These are phyloP conservation scores for Choiromyces venosus DNA, from an alignment of 495 filamentous ascomycete genomes.

Conservation along the genomic window DNA sequence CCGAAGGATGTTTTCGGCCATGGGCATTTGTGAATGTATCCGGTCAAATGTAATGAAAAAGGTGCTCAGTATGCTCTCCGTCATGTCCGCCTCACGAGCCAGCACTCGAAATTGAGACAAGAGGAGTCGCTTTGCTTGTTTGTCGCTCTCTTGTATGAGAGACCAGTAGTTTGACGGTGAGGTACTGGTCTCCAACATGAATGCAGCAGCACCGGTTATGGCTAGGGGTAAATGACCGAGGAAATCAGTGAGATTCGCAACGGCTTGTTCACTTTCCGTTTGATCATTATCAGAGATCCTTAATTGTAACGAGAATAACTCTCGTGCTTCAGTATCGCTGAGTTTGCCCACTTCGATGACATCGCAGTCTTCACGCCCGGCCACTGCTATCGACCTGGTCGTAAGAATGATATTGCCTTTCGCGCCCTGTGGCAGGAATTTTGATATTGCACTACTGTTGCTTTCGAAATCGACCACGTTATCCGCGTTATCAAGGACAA, in stretches of 20 bases:
- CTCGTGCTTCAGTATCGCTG: conserved; percentile 6
- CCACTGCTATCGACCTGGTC: conserved; percentile 9
- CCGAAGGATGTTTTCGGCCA: conserved; percentile 13
- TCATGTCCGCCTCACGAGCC: conserved; percentile 7
- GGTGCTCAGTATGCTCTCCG: conserved; percentile 16
- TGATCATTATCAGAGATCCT: not conserved
- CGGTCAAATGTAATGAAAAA: conserved; percentile 19
- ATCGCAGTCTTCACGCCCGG: not conserved
- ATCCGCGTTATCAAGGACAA: conserved; percentile 37
- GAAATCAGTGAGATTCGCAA: conserved; percentile 2
- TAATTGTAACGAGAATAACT: not conserved
- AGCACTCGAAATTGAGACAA: not conserved
- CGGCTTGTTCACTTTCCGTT: not conserved
- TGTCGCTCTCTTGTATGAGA: conserved; percentile 8
- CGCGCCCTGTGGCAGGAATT: conserved; percentile 11
- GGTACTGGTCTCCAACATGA: conserved; percentile 8
- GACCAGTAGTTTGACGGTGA: conserved; percentile 10
- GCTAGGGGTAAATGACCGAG: conserved; percentile 13
- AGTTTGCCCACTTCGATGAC: conserved; percentile 9
- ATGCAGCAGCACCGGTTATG: conserved; percentile 18
- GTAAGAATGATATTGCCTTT: conserved; percentile 11
- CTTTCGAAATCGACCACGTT: conserved; percentile 10
- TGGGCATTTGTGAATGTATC: conserved; percentile 7
- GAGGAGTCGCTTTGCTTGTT: conserved; percentile 4
- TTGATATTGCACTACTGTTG: not conserved